These are phyloP conservation scores for Eimeria mitis DNA, from an alignment of 169 alveolate species.

Conservation along the genomic window DNA sequence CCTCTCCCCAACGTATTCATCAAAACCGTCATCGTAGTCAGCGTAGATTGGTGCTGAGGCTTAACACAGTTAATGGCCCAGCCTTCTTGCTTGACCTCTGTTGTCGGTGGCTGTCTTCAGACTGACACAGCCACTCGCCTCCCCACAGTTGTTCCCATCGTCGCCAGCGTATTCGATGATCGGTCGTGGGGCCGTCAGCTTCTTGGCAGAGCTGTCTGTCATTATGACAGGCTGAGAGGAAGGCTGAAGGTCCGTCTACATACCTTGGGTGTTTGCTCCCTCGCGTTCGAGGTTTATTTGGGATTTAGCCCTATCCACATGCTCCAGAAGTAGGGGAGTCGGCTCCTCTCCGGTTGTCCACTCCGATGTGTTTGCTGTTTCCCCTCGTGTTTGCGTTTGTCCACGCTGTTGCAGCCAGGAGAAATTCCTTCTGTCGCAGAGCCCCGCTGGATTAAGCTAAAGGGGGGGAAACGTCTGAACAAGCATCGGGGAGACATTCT, in stretches of 20 bases:
- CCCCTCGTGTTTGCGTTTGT: not conserved
- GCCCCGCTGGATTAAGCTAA: constrained; percentile 93
- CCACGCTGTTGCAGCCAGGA: constrained; percentile 35
- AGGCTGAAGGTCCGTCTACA: constrained; percentile 62
- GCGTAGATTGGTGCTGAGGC: not conserved
- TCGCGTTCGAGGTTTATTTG: not conserved
- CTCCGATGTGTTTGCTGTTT: not conserved
- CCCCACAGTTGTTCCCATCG: constrained; percentile 87
- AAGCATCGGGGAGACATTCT: constrained; percentile 87
- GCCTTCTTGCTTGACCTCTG: not conserved
- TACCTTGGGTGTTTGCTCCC: not conserved
- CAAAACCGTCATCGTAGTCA: not conserved
- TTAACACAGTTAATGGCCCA: not conserved
- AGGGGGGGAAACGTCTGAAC: constrained; percentile 84
- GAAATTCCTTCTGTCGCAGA: constrained; percentile 80
- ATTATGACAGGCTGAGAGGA: constrained; percentile 84
- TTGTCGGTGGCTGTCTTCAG: constrained; percentile 37
- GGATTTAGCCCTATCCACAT: not conserved
- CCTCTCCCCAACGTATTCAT: not conserved
- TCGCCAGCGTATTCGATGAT: constrained; percentile 83
- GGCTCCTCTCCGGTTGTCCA: not conserved
- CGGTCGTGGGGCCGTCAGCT: constrained; percentile 86
- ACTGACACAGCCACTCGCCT: constrained; percentile 86
- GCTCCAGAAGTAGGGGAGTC: not conserved
- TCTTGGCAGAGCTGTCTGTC: constrained; percentile 87